A percentile compares a stretch with the other conserved stretches of the same genome.
These are phyloP conservation scores for Micromonas commoda DNA, from an alignment of 139 green algal species.

Conservation along the genomic window DNA sequence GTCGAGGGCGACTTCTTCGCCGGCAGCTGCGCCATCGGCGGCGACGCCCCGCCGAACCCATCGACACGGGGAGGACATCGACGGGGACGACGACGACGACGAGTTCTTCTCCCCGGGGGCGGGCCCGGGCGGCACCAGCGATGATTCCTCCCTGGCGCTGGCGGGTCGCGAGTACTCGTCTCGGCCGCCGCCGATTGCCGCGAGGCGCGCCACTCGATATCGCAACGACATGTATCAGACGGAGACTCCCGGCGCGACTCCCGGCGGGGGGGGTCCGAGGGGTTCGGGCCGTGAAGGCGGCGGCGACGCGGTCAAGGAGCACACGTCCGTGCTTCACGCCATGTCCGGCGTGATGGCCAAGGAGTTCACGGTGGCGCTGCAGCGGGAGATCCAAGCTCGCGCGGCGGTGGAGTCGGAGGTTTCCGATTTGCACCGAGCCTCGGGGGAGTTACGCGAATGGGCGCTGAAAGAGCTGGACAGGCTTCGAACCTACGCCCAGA, in stretches of 20 bases:
- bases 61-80: background rate
- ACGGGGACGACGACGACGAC: background rate
- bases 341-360: constrained; percentile 2
- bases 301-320: background rate
- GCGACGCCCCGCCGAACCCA: background rate
- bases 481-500: background rate
- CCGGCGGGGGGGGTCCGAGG: too few relatives aligned
- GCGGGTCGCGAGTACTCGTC: background rate
- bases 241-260: too few relatives aligned
- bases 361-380: background rate
- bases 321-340: background rate
- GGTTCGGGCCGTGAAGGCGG: background rate
- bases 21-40: too few relatives aligned
- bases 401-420: background rate
- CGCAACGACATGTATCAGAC: too few relatives aligned
- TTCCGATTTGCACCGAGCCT: background rate
- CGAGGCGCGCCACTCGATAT: background rate
- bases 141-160: background rate
- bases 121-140: too few relatives aligned
- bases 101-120: background rate
- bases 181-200: background rate
- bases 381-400: background rate
- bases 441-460: background rate
- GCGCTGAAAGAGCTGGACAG: background rate
- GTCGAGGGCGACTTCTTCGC: too few relatives aligned